A percentile compares a stretch with the other conserved stretches of the same genome.
Conservation (phyloP, 495 filamentous ascomycete species). For the Trichocladium antarcticum region DNA sequence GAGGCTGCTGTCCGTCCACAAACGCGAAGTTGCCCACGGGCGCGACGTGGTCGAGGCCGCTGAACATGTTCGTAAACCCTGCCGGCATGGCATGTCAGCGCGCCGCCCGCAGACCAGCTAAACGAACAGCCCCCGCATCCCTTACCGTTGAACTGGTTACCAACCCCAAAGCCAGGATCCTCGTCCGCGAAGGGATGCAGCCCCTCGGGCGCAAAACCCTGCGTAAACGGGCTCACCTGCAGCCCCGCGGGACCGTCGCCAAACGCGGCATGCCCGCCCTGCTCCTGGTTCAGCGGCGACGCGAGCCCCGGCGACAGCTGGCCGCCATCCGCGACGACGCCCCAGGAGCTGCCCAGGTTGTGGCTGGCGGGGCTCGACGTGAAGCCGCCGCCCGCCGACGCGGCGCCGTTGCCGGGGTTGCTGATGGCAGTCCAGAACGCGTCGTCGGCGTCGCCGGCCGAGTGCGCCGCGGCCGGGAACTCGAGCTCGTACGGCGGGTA, state of each 20-base stretch:
- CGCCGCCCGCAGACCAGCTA: not conserved
- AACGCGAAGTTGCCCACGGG: not conserved
- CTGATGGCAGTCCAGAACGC: constrained; percentile 19
- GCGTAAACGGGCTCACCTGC: constrained; percentile 12
- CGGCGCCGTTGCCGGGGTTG: constrained; percentile 14
- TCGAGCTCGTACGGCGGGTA: too few species aligned
- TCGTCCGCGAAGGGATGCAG: constrained; percentile 14
- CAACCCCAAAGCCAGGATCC: constrained; percentile 7
- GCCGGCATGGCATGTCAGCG: not conserved
- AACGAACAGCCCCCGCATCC: not conserved
- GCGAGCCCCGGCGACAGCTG: constrained; percentile 17
- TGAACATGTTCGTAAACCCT: too few species aligned
- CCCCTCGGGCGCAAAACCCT: constrained; percentile 13
- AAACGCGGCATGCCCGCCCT: constrained; percentile 5
- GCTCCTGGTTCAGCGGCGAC: constrained; percentile 20
- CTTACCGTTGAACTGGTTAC: constrained; percentile 11
- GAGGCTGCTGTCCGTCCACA: constrained; percentile 14
- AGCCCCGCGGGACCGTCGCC: constrained; percentile 4
- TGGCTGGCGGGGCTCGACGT: constrained; percentile 34
- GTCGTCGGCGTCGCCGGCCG: constrained; percentile 17
- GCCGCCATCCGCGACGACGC: constrained; percentile 23
- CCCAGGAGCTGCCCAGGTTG: constrained; percentile 34
- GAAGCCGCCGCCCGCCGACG: constrained; percentile 23
- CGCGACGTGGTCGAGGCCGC: not conserved
- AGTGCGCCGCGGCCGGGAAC: constrained; percentile 6